Evolutionary conservation across 305 asterid genomes (phyloP).

Genomic region (Andrographis paniculata): DNA sequence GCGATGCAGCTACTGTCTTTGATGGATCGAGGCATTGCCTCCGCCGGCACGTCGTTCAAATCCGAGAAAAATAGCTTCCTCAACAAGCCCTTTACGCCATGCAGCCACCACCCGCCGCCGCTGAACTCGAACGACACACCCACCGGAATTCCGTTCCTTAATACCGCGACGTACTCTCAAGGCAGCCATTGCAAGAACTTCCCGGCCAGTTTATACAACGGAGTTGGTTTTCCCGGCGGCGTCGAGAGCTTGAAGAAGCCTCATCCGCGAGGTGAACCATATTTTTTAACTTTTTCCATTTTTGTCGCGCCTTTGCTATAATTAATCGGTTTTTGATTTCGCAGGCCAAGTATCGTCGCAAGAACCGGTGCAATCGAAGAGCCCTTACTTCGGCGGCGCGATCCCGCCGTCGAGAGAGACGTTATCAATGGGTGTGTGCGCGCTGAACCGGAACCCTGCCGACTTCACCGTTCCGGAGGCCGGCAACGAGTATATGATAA

Average conservation of each 20-base stretch:
- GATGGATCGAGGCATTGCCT: slow-evolving; percentile 47
- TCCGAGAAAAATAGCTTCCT: slow-evolving; percentile 29
- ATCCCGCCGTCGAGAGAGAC: slow-evolving; percentile 16
- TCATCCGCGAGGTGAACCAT: slow-evolving; percentile 21
- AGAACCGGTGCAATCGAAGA: slow-evolving; percentile 22
- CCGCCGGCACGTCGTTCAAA: slow-evolving; percentile 28
- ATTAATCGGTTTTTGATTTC: too few species aligned
- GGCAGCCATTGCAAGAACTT: slow-evolving; percentile 23
- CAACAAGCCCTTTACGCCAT: slow-evolving; percentile 35
- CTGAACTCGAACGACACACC: slow-evolving; percentile 27
- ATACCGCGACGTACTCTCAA: slow-evolving; percentile 23
- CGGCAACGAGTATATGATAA: slow-evolving; percentile 40
- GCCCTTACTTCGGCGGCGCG: slow-evolving; percentile 22
- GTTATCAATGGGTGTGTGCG: slow-evolving; percentile 28
- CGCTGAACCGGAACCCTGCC: slow-evolving; percentile 59
- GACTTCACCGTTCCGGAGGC: slow-evolving; percentile 55
- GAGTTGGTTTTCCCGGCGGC: slow-evolving; percentile 22
- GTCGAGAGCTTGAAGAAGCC: slow-evolving; percentile 27
- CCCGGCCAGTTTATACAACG: slow-evolving; percentile 11
- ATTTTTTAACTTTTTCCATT: too few species aligned
- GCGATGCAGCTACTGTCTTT: slow-evolving; percentile 75
- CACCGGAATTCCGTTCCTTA: slow-evolving; percentile 9
- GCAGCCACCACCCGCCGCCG: slow-evolving; percentile 36
- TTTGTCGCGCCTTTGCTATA: too few species aligned
- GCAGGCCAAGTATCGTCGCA: slow-evolving; percentile 22